Evolutionary conservation across 2,329 filamentous ascomycete genomes (phyloP).

Genomic region (Xylariomycetidae sp.): DNA sequence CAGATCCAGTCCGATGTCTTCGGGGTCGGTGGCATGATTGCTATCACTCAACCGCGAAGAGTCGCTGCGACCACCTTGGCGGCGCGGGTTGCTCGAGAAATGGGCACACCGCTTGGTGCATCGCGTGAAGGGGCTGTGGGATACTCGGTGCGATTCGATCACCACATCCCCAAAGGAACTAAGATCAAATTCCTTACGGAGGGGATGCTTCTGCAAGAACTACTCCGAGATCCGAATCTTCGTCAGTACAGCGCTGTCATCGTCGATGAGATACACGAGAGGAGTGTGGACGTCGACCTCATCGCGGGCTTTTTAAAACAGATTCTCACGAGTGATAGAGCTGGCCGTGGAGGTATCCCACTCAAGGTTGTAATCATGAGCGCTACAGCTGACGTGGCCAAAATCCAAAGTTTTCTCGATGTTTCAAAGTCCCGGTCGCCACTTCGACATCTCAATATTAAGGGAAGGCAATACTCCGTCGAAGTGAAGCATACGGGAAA

Average conservation of each 20-base stretch:
- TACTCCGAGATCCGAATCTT: slow-evolving; percentile 78
- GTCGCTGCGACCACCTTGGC: slow-evolving; percentile 92
- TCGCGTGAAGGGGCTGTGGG: slow-evolving; percentile 59
- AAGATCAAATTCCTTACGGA: slow-evolving; percentile 93
- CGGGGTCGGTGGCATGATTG: slow-evolving; percentile 72
- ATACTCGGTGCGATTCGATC: slow-evolving; percentile 93
- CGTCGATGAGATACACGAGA: slow-evolving; percentile 95
- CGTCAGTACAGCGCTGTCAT: slow-evolving; percentile 84
- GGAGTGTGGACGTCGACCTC: slow-evolving; percentile 90
- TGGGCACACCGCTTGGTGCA: slow-evolving; percentile 47
- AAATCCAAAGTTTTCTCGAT: slow-evolving; percentile 69
- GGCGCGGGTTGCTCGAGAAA: slow-evolving; percentile 78
- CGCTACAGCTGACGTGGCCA: slow-evolving; percentile 85
- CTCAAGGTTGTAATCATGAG: slow-evolving; percentile 96
- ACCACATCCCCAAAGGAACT: slow-evolving; percentile 74
- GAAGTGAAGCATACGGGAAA: slow-evolving; percentile 68
- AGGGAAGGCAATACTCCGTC: slow-evolving; percentile 85
- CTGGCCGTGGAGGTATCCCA: slow-evolving; percentile 64
- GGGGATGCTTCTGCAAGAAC: slow-evolving; percentile 92
- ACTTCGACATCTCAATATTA: slow-evolving; percentile 57
- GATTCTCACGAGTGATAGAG: slow-evolving; percentile 59
- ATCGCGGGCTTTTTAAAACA: slow-evolving; percentile 83
- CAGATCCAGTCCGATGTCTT: slow-evolving; percentile 42
- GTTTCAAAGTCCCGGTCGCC: slow-evolving; percentile 9
- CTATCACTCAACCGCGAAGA: slow-evolving; percentile 88